Conservation (phyloP, 192 early-diverging fungal genomes). For the Gamsiella multidivaricata region DNA sequence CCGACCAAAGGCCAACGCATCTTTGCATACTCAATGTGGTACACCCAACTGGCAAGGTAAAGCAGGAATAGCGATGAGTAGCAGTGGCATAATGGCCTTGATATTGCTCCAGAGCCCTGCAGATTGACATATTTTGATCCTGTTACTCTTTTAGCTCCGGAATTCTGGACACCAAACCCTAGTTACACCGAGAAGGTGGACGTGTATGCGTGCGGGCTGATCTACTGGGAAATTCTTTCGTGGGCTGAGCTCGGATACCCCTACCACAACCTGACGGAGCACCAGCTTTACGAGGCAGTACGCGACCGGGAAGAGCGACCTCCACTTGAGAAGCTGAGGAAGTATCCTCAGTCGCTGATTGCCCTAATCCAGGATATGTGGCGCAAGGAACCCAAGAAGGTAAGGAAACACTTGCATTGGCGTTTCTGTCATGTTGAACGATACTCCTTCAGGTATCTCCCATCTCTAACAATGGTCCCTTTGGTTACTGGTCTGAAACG, state of each 20-base stretch:
- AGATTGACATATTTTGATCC: background rate
- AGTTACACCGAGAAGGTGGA: slow-evolving; percentile 83
- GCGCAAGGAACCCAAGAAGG: slow-evolving; percentile 68
- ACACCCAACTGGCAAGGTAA: slow-evolving; percentile 83
- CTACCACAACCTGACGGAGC: slow-evolving; percentile 77
- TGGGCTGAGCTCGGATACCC: slow-evolving; percentile 80
- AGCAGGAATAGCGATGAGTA: background rate
- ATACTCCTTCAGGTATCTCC: too few relatives aligned
- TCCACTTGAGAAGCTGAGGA: slow-evolving; percentile 63
- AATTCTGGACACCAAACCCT: slow-evolving; percentile 78
- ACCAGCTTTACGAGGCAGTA: slow-evolving; percentile 68
- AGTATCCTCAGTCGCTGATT: slow-evolving; percentile 69
- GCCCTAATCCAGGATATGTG: slow-evolving; percentile 80
- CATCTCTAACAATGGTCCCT: too few relatives aligned
- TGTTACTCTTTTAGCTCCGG: slow-evolving; percentile 62
- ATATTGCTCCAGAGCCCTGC: background rate
- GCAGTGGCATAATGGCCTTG: too few relatives aligned
- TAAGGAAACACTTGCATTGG: slow-evolving; percentile 14
- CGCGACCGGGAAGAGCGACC: slow-evolving; percentile 73
- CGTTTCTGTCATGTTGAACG: too few relatives aligned
- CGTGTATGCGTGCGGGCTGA: slow-evolving; percentile 78
- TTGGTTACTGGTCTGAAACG: background rate
- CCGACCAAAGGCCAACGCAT: slow-evolving; percentile 73
- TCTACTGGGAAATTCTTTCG: slow-evolving; percentile 84
- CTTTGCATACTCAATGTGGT: slow-evolving; percentile 80